These are phyloP conservation scores for Colletotrichum viniferum DNA, from an alignment of 2,329 filamentous ascomycete species.

Conservation along the genomic window DNA sequence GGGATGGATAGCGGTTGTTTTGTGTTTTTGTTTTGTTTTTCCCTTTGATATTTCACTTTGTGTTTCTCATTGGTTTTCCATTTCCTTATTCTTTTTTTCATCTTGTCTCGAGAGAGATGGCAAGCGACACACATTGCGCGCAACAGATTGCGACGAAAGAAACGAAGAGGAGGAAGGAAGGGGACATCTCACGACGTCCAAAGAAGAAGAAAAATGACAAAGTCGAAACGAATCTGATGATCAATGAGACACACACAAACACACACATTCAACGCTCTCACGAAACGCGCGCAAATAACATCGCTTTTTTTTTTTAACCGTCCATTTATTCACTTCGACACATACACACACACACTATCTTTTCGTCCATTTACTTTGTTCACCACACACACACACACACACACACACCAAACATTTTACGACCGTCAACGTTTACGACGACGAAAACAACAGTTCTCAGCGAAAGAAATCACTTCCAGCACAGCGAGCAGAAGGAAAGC, in stretches of 20 bases:
- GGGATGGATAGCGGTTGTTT: slow-evolving; percentile 12
- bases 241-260: background rate
- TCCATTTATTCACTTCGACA: background rate
- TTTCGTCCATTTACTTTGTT: background rate
- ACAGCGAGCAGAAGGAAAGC: background rate
- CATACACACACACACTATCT: background rate
- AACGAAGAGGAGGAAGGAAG: background rate
- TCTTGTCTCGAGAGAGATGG: background rate
- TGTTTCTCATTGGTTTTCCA: background rate
- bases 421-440: background rate
- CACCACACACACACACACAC: background rate
- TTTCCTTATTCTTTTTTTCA: background rate
- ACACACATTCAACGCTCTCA: background rate
- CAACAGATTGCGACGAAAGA: background rate
- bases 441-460: background rate
- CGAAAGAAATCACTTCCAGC: background rate
- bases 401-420: background rate
- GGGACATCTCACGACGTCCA: slow-evolving; percentile 14
- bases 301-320: background rate
- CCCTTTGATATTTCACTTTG: background rate
- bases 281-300: background rate
- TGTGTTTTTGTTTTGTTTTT: slow-evolving; percentile 18
- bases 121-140: background rate
- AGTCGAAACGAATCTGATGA: slow-evolving; percentile 19
- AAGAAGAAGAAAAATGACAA: slow-evolving; percentile 6